Evolutionary conservation across 306 rosid genomes (phyloP).

Genomic region (Vigna nakashimae): DNA sequence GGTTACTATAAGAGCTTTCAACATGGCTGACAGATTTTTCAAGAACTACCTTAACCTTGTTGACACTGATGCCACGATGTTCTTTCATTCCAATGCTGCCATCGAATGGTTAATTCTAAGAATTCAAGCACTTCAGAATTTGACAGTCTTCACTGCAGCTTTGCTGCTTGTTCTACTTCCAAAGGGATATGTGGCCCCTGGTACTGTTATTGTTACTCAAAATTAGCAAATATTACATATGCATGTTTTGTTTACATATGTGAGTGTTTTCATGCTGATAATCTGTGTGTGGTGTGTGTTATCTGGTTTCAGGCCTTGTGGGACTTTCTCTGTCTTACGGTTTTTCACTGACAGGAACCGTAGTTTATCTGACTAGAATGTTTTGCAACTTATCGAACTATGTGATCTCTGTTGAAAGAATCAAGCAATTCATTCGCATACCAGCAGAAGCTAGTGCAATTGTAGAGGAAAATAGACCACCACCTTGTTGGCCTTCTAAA

Average conservation of each 20-base stretch:
- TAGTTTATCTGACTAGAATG: constrained; percentile 52
- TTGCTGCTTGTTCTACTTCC: constrained; percentile 63
- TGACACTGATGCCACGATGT: constrained; percentile 64
- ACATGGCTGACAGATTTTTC: constrained; percentile 59
- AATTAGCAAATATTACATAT: neutral
- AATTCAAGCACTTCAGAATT: constrained; percentile 62
- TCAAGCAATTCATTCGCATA: constrained; percentile 78
- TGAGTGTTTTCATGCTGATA: neutral
- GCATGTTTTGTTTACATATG: neutral
- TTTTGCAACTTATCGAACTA: constrained; percentile 61
- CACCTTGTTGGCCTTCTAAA: constrained; percentile 70
- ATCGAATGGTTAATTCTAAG: constrained; percentile 71
- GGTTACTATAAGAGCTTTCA: constrained; percentile 72
- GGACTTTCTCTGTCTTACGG: constrained; percentile 79
- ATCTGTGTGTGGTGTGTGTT: neutral
- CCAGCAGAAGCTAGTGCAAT: constrained; percentile 65
- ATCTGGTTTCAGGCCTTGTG: constrained; percentile 60
- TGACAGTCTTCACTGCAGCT: constrained; percentile 68
- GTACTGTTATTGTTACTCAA: constrained; percentile 34
- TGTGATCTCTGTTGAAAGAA: constrained; percentile 72
- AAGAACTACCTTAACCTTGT: constrained; percentile 57
- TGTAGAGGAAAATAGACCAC: constrained; percentile 60
- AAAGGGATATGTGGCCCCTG: constrained; percentile 58
- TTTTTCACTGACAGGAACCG: constrained; percentile 51
- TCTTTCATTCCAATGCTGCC: constrained; percentile 67